Conservation (phyloP, 2,329 filamentous ascomycete species). For the Fusarium brevicatenulatum region DNA sequence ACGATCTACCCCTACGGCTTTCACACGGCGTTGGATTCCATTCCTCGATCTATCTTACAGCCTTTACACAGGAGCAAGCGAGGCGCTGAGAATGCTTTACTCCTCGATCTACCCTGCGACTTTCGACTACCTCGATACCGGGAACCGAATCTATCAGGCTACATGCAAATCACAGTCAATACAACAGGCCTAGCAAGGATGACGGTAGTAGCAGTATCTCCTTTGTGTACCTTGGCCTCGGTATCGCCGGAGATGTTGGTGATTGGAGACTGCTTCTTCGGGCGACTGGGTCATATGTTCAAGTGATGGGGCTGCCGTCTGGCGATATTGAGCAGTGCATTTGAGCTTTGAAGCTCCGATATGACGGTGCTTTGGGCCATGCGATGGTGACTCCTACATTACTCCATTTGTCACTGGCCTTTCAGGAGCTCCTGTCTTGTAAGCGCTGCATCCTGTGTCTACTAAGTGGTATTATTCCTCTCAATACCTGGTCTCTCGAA, state of each 20-base stretch:
- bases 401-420: background rate
- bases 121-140: conserved; percentile 8
- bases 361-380: background rate
- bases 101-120: conserved; percentile 26
- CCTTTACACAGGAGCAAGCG: conserved; percentile 45
- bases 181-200: conserved; percentile 25
- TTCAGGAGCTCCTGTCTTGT: rapidly evolving
- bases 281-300: rapidly evolving
- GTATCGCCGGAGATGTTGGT: too few species aligned
- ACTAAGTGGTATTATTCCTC: background rate
- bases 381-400: rapidly evolving
- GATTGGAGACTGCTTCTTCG: background rate
- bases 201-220: background rate
- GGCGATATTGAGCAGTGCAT: background rate
- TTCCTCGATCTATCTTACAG: rapidly evolving
- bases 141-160: background rate
- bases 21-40: too few species aligned
- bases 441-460: background rate
- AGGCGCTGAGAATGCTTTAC: conserved; percentile 43
- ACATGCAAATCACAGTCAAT: conserved; percentile 33
- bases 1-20: background rate
- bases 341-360: background rate
- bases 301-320: background rate
- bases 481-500: rapidly evolving
- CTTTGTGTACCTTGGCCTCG: background rate